Conservation (phyloP, 1,284 basidiomycete genomes). For the Crucibulum parvulum region DNA sequence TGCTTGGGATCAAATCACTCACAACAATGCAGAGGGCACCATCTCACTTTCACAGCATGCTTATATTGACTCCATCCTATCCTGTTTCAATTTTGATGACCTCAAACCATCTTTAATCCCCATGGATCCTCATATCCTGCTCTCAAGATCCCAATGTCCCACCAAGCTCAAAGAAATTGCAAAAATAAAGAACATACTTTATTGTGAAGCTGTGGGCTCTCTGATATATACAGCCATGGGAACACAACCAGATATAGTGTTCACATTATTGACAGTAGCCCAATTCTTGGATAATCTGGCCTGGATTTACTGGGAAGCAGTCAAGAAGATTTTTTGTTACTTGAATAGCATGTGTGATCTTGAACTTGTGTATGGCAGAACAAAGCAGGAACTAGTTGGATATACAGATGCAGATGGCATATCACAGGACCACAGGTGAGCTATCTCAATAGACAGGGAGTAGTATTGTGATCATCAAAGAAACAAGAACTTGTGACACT, state of each 20-base stretch:
- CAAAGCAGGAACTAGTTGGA: not conserved
- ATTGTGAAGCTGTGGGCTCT: slow-evolving; percentile 21
- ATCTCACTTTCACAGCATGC: slow-evolving; percentile 13
- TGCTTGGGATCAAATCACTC: slow-evolving; percentile 41
- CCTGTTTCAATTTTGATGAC: not conserved
- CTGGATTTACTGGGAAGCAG: slow-evolving; percentile 18
- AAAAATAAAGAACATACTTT: not conserved
- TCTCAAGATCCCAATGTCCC: not conserved
- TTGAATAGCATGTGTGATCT: slow-evolving; percentile 19
- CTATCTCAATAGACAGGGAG: not conserved
- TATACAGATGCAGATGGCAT: not conserved
- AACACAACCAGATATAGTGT: slow-evolving; percentile 34
- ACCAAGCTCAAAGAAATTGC: not conserved
- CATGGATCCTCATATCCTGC: not conserved
- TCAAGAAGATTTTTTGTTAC: slow-evolving; percentile 19
- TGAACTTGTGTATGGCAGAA: not conserved
- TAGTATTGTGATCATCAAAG: not conserved
- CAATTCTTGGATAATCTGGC: slow-evolving; percentile 15
- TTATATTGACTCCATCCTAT: not conserved
- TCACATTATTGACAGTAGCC: slow-evolving; percentile 18
- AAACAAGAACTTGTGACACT: not conserved
- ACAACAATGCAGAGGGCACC: slow-evolving; percentile 26
- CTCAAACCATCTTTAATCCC: not conserved
- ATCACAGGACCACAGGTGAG: not conserved
- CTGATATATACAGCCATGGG: slow-evolving; percentile 32